Percentiles rank a stretch among this genome's conserved stretches.
phyloP scores from a whole-genome alignment of 2,329 filamentous ascomycete species.

The Trichoderma atroviride region DNA sequence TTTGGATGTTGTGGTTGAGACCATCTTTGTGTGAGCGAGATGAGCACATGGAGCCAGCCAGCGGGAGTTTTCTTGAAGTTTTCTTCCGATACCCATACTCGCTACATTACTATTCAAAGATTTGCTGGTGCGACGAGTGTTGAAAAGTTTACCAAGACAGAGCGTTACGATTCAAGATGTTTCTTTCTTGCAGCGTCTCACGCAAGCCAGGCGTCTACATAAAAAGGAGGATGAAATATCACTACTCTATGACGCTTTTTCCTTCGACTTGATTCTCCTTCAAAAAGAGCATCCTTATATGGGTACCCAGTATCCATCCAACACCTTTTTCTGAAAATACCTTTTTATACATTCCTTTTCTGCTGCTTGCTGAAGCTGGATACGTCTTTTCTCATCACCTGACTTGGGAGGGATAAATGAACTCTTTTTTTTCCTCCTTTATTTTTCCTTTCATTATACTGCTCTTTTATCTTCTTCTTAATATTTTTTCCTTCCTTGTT shows the following conservation, averaged over 20 bases:
- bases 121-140: not conserved
- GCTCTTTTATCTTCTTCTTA: not conserved
- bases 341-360: not conserved
- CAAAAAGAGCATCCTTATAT: not conserved
- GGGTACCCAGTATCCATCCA: constrained; percentile 4
- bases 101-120: not conserved
- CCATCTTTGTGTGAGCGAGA: constrained; percentile 43
- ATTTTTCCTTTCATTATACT: not conserved
- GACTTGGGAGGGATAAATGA: not conserved
- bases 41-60: not conserved
- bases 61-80: too few species aligned
- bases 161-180: not conserved
- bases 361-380: not conserved
- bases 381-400: not conserved
- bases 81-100: not conserved
- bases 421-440: too few species aligned
- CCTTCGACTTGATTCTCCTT: not conserved
- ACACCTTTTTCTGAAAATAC: not conserved
- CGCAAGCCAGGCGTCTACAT: not conserved
- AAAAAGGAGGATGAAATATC: not conserved
- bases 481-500: too few species aligned
- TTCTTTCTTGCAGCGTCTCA: not conserved
- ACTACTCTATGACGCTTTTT: not conserved
- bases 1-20: constrained; percentile 51
- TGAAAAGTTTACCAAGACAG: not conserved